Conservation (phyloP, 1,284 basidiomycete genomes). For the Ustilago nuda region DNA sequence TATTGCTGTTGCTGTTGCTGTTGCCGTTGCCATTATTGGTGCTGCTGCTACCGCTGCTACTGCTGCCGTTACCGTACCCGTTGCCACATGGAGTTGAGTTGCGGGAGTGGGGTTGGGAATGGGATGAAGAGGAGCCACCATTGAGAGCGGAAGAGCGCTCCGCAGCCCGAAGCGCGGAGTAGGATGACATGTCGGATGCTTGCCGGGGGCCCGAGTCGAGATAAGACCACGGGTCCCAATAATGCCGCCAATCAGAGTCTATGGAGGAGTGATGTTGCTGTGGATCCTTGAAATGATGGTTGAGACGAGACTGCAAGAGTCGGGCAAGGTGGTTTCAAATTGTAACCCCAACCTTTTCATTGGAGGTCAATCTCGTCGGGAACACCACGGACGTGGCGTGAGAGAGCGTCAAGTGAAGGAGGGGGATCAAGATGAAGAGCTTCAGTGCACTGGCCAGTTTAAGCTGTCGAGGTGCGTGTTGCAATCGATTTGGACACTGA, state of each 20-base stretch:
- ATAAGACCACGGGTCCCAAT: not conserved
- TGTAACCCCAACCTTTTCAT: too few species aligned
- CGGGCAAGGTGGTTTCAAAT: too few species aligned
- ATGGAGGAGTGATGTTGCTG: not conserved
- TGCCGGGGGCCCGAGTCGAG: not conserved
- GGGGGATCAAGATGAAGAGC: too few species aligned
- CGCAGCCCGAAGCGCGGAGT: not conserved
- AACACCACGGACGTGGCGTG: too few species aligned
- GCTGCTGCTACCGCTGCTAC: not conserved
- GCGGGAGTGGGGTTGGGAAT: not conserved
- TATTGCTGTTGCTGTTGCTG: slow-evolving; percentile 1
- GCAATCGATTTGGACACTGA: too few species aligned
- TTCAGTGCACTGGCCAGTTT: too few species aligned
- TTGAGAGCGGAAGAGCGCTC: not conserved
- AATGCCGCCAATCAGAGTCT: not conserved
- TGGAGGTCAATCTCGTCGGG: too few species aligned
- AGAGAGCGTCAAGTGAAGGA: too few species aligned
- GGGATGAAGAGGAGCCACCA: not conserved
- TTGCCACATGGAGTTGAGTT: not conserved
- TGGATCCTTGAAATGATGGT: not conserved
- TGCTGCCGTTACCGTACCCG: not conserved
- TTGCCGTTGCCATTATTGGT: not conserved
- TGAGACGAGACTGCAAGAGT: too few species aligned
- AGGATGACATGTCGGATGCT: not conserved
- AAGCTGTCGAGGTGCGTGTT: too few species aligned